These are phyloP conservation scores for Tetrapisispora taiwanensis DNA, from an alignment of 805 yeast genomes.

Conservation along the genomic window DNA sequence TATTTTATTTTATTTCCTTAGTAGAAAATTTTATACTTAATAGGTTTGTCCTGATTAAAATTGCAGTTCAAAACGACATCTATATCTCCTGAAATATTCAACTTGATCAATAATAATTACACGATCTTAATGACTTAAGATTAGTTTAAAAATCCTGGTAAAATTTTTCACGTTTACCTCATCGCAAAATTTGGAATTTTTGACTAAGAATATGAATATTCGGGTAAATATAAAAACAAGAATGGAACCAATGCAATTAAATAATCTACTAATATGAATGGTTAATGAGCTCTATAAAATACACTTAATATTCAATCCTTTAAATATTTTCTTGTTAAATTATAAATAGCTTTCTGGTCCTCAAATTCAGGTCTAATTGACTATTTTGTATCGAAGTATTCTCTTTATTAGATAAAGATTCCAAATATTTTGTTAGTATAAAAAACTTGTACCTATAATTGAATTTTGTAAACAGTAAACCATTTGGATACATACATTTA, in stretches of 20 bases:
- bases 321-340: constrained; percentile 11
- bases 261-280: too few relatives aligned
- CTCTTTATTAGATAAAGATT: too few relatives aligned
- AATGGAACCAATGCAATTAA: too few relatives aligned
- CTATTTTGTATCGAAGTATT: constrained; percentile 3
- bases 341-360: constrained; percentile 20
- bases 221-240: background rate
- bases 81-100: too few relatives aligned
- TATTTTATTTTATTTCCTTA: background rate
- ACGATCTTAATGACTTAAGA: too few relatives aligned
- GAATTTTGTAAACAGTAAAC: too few relatives aligned
- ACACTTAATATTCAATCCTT: background rate
- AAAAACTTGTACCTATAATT: background rate
- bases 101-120: too few relatives aligned
- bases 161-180: background rate
- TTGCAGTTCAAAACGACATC: too few relatives aligned
- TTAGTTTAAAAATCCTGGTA: background rate
- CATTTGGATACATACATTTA: constrained; percentile 27
- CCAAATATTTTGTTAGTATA: background rate
- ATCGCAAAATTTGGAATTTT: background rate
- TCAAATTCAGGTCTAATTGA: constrained; percentile 14
- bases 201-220: too few relatives aligned
- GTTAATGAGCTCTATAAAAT: too few relatives aligned
- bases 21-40: too few relatives aligned
- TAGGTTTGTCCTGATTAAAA: too few relatives aligned